Conservation (phyloP, 164 flowering plant genomes). For the Tinospora cordifolia region DNA sequence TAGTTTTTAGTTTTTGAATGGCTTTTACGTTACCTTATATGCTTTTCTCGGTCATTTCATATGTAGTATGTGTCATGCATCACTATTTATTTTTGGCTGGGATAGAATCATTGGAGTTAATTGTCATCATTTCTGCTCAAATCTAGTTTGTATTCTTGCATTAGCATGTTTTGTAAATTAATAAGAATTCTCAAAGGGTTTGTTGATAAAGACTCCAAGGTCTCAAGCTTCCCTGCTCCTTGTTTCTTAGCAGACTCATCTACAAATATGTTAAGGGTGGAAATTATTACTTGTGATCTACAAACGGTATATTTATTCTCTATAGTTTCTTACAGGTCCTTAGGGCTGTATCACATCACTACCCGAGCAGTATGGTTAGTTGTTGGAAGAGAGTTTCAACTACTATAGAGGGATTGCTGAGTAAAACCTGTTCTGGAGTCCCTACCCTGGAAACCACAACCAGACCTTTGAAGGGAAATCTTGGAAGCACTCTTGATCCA, state of each 20-base stretch:
- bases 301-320: neutral
- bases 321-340: slow-evolving; percentile 48
- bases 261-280: neutral
- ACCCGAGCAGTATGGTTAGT: slow-evolving; percentile 47
- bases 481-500: slow-evolving; percentile 11
- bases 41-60: no score
- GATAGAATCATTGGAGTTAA: neutral
- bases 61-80: no score
- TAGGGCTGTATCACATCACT: slow-evolving; percentile 73
- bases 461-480: slow-evolving; percentile 29
- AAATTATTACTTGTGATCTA: neutral
- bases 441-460: slow-evolving; percentile 22
- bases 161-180: neutral
- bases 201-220: no score
- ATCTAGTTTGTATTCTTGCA: neutral
- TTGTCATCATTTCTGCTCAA: neutral
- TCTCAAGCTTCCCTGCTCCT: neutral
- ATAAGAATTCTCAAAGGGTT: neutral
- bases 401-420: slow-evolving; percentile 35
- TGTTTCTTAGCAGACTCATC: neutral
- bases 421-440: slow-evolving; percentile 17
- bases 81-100: neutral
- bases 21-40: no score
- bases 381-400: slow-evolving; percentile 65
- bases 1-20: no score